Conservation (phyloP, 345 rosid genomes). For the Syzygium oleosum region DNA sequence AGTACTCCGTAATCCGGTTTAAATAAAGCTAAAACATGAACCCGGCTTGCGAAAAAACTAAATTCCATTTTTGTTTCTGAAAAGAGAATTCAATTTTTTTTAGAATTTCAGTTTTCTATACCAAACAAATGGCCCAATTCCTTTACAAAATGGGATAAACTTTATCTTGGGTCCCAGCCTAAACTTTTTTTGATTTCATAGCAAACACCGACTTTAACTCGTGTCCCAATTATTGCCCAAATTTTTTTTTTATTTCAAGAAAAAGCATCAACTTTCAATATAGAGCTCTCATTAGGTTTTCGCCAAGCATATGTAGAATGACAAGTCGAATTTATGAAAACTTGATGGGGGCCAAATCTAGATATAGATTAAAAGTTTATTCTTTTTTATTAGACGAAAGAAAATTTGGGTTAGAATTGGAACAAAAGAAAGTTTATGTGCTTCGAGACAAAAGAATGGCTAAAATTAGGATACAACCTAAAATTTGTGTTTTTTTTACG, state of each 20-base stretch:
- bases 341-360: fast-evolving
- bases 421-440: no score
- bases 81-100: not conserved
- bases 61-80: not conserved
- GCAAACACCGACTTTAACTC: no score
- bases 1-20: not conserved
- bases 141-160: not conserved
- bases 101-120: not conserved
- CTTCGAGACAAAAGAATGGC: no score
- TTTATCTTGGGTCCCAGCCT: not conserved
- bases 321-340: fast-evolving
- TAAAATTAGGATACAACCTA: no score
- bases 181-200: no score
- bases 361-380: not conserved
- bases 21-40: not conserved
- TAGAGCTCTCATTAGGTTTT: fast-evolving
- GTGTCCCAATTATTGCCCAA: no score
- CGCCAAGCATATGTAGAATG: fast-evolving
- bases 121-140: not conserved
- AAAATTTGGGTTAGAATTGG: no score
- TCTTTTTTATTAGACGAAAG: no score
- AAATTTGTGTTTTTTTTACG: no score
- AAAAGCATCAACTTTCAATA: not conserved
- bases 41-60: not conserved
- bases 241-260: not conserved